Evolutionary conservation across 345 rosid species (phyloP).

Genomic region (Euphorbia tirucalli): DNA sequence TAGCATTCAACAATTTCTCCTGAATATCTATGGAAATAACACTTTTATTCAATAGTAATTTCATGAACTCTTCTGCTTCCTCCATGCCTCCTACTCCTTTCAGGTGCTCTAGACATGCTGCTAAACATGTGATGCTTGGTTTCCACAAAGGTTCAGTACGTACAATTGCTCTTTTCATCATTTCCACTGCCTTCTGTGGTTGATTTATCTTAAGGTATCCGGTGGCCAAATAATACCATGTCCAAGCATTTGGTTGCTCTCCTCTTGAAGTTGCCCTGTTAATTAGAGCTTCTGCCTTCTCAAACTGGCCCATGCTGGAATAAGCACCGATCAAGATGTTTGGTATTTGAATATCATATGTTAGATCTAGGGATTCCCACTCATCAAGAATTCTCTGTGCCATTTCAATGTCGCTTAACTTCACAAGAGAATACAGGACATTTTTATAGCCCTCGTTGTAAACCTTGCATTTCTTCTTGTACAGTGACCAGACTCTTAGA

Average conservation of each 20-base stretch:
- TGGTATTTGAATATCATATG: slow-evolving; percentile 23
- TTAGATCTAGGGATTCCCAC: slow-evolving; percentile 33
- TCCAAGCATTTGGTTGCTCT: slow-evolving; percentile 13
- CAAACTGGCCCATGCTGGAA: slow-evolving; percentile 27
- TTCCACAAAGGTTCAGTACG: slow-evolving; percentile 32
- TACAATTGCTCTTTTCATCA: slow-evolving; percentile 23
- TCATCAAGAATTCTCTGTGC: slow-evolving; percentile 28
- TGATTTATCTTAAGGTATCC: no score
- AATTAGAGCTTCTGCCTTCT: no score
- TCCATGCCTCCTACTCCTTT: slow-evolving; percentile 21
- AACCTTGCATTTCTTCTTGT: no score
- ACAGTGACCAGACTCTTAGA: slow-evolving; percentile 16
- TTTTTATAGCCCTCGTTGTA: no score
- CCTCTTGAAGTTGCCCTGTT: no score
- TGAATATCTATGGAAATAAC: slow-evolving; percentile 21
- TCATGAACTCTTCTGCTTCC: slow-evolving; percentile 24
- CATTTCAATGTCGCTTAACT: slow-evolving; percentile 18
- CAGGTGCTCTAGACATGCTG: slow-evolving; percentile 29
- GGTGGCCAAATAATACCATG: slow-evolving; percentile 23
- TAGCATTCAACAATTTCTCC: slow-evolving; percentile 22
- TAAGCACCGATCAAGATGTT: slow-evolving; percentile 35
- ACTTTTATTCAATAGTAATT: slow-evolving; percentile 17
- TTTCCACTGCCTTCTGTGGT: slow-evolving; percentile 15
- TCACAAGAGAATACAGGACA: no score
- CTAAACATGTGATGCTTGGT: slow-evolving; percentile 19